phyloP scores from a whole-genome alignment of 345 rosid genomes.

The Aquilaria malaccensis region DNA sequence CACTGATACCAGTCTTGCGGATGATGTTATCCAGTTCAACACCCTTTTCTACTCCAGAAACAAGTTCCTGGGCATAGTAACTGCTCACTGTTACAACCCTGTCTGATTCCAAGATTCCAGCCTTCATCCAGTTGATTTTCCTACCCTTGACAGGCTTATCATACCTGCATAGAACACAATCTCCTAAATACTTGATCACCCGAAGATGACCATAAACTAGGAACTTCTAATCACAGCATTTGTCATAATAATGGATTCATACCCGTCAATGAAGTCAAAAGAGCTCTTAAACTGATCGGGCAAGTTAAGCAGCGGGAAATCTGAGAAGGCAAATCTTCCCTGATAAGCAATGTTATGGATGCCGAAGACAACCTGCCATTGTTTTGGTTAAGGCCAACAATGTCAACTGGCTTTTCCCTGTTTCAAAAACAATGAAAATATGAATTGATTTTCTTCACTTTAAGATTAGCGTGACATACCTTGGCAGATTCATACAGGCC shows the following conservation, averaged over 20 bases:
- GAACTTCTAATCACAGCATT: neutral
- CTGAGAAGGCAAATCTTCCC: conserved; percentile 65
- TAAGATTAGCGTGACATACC: conserved; percentile 27
- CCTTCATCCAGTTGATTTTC: conserved; percentile 98
- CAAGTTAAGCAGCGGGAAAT: conserved; percentile 67
- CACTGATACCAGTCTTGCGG: conserved; percentile 54
- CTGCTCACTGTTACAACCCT: conserved; percentile 87
- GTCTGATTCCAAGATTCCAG: conserved; percentile 71
- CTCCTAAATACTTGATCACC: neutral
- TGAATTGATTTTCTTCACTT: neutral
- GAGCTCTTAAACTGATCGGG: conserved; percentile 68
- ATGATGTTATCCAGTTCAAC: conserved; percentile 63
- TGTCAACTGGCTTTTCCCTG: neutral
- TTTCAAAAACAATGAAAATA: neutral
- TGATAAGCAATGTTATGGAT: conserved; percentile 98
- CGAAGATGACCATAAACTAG: neutral
- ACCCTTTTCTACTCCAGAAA: conserved; percentile 70
- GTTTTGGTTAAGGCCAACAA: conserved; percentile 8
- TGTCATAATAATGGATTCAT: conserved; percentile 1
- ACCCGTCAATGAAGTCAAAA: conserved; percentile 87
- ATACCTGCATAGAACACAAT: conserved; percentile 26
- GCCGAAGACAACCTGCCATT: conserved; percentile 72
- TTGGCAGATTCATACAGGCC: conserved; percentile 73
- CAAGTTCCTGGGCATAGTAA: conserved; percentile 69
- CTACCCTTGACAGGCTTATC: conserved; percentile 71